Percentiles rank a stretch among this genome's conserved stretches.
These are phyloP conservation scores for Termitomyces sp. DNA, from an alignment of 768 basidiomycete species.

Conservation along the genomic window DNA sequence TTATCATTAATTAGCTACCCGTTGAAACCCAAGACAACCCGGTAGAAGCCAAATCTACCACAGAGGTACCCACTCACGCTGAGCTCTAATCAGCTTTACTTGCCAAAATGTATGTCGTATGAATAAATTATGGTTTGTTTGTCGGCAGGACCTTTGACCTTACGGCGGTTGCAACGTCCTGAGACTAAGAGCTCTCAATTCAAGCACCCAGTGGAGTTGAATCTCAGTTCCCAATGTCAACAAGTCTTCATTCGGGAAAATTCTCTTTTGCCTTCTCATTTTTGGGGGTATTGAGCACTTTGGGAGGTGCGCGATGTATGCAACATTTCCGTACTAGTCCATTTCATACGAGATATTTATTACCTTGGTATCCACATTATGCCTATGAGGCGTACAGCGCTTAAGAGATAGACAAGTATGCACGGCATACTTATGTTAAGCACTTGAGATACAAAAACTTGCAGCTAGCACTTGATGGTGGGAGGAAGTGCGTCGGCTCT, in stretches of 20 bases:
- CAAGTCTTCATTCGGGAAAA: constrained; percentile 16
- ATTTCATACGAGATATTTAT: neutral
- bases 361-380: neutral
- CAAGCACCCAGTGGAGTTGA: constrained; percentile 3
- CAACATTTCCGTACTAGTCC: neutral
- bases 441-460: neutral
- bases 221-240: constrained; percentile 9
- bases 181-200: neutral
- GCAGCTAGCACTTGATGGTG: neutral
- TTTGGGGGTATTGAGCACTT: constrained; percentile 35
- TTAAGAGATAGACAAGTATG: constrained; percentile 1
- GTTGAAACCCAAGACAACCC: constrained; percentile 27
- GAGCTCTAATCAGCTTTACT: constrained; percentile 72
- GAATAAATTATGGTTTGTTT: constrained; percentile 48
- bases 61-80: constrained; percentile 90
- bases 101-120: constrained; percentile 32
- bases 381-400: neutral
- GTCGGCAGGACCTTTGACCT: constrained; percentile 36
- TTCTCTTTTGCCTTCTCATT: constrained; percentile 35
- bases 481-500: constrained; percentile 35
- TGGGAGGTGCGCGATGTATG: constrained; percentile 24
- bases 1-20: constrained; percentile 42
- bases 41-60: constrained; percentile 43
- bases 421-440: neutral
- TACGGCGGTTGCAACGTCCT: constrained; percentile 6